Evolutionary conservation across 2,329 filamentous ascomycete genomes (phyloP).

Genomic region (Plenodomus biglobosus): DNA sequence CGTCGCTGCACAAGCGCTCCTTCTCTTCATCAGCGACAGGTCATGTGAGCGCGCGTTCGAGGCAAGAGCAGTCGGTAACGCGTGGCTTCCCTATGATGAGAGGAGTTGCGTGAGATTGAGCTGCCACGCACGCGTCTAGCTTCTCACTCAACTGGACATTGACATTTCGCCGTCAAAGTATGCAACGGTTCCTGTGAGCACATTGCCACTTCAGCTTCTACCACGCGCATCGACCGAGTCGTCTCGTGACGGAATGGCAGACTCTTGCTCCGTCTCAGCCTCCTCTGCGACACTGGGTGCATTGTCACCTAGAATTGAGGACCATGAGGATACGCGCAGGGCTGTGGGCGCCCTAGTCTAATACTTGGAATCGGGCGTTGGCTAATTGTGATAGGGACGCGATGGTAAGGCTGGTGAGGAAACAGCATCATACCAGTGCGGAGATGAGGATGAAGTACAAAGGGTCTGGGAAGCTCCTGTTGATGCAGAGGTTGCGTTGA

Average conservation of each 20-base stretch:
- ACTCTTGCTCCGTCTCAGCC: background rate
- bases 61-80: slow-evolving; percentile 10
- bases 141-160: background rate
- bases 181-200: too few species aligned
- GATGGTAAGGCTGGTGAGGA: too few species aligned
- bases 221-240: background rate
- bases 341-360: background rate
- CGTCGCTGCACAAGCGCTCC: background rate
- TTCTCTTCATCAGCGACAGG: background rate
- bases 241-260: background rate
- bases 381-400: too few species aligned
- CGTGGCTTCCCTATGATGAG: slow-evolving; percentile 1
- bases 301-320: background rate
- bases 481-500: too few species aligned
- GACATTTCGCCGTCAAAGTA: too few species aligned
- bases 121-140: background rate
- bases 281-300: background rate
- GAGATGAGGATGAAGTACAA: too few species aligned
- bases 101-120: too few species aligned
- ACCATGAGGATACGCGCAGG: background rate
- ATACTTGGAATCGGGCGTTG: background rate
- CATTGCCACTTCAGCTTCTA: too few species aligned
- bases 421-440: too few species aligned
- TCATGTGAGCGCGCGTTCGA: slow-evolving; percentile 3
- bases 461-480: background rate